Evolutionary conservation across 805 yeast species (phyloP), one percentile per base, ranked within the genome.

Genomic region (Yarrowia divulgata): DNA sequence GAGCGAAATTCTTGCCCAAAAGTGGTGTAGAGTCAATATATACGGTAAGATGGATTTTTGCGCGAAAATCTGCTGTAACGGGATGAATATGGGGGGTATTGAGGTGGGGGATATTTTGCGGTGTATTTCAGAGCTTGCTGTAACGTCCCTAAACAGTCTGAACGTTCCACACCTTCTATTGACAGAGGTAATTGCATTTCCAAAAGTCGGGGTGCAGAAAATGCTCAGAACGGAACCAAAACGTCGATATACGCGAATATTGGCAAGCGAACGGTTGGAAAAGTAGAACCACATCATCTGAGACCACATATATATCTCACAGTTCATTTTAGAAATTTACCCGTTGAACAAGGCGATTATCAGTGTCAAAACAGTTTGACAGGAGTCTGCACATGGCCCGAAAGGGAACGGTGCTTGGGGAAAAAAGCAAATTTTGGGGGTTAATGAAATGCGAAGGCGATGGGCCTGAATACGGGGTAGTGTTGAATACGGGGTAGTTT

Each of bases 1-100:
- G 78, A 71, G 79, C 8, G 19, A 1, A 16, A 4, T 8, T 10
- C 5, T 3, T 13, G 16, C 8, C 8, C 7, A 8, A 5, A 54
- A 54, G 35, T 35, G 18, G 34, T 19, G 60, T 54, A 23, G 45
- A 37, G 35, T 4, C 57, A n/a, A 50, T 34, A 10, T 6, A 12
- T 2, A 2, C 29, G 32, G 54, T 7, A 49, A 16, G 9, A 16
- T 49, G 19, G 16, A 8, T 49, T 49, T 49, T 32, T 49, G 23
- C 18, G 9, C n/a, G 18, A 8, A 14, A 34, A 46, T 12, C 1
- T 1, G 35, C 35, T 3, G 14, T 14, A 29, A 13, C 35, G 6
- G 10, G 35, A 10, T 29, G 12, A 6, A 16, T 12, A 18, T 8
- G 10, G 8, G 29, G 2, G 48, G 19, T 42, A 42, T 16, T 10